Percentiles rank a stretch among this genome's conserved stretches.
Evolutionary conservation across 305 asterid species (phyloP).

Genomic region (Withania somnifera): DNA sequence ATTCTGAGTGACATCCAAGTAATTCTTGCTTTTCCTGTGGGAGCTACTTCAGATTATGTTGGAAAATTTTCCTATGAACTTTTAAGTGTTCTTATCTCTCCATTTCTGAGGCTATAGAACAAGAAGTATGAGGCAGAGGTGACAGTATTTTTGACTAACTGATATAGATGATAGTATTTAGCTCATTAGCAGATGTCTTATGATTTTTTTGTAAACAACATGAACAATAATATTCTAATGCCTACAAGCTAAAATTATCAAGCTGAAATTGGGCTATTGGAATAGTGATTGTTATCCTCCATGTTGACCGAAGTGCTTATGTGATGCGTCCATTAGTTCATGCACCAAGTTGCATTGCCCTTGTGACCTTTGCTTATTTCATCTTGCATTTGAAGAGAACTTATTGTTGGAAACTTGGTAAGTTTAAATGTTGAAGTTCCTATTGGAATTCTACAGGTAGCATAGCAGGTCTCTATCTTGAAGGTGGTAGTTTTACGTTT

Average conservation of each 20-base stretch:
- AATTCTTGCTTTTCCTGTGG: background rate
- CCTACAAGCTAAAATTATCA: background rate
- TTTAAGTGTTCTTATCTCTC: background rate
- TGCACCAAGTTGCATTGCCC: background rate
- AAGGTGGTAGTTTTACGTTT: background rate
- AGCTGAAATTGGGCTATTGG: background rate
- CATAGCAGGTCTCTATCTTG: background rate
- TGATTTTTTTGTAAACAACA: background rate
- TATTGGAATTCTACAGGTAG: background rate
- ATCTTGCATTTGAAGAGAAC: background rate
- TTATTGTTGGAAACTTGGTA: background rate
- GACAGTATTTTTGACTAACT: background rate
- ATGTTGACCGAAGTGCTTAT: background rate
- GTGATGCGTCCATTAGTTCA: background rate
- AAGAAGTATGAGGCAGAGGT: background rate
- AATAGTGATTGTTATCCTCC: background rate
- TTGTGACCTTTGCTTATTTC: background rate
- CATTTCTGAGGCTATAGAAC: background rate
- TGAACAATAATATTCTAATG: background rate
- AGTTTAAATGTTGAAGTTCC: background rate
- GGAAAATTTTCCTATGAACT: background rate
- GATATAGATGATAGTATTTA: background rate
- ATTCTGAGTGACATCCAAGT: background rate
- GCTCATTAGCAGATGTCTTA: background rate
- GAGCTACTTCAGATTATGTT: background rate